Percentiles rank a stretch among this genome's conserved stretches.
These are phyloP conservation scores for Nannochloris sp. DNA, from an alignment of 139 green algal genomes.

Conservation along the genomic window DNA sequence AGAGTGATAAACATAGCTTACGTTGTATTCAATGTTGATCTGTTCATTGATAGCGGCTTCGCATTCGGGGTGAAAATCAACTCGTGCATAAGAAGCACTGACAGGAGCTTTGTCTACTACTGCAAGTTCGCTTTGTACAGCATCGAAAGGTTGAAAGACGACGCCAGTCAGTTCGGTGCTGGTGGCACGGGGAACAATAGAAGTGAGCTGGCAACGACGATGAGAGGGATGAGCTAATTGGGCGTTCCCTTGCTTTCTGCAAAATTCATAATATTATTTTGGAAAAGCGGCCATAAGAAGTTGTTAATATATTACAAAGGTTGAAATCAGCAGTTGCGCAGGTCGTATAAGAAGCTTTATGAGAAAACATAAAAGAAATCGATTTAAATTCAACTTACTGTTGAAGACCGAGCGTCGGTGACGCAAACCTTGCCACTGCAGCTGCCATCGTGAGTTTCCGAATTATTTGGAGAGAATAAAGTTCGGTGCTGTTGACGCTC, in stretches of 20 bases:
- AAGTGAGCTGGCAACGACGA: too few species aligned
- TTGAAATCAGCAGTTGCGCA: neutral
- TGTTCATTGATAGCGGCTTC: conserved; percentile 94
- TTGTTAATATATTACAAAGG: neutral
- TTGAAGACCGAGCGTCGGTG: too few species aligned
- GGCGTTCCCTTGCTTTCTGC: neutral
- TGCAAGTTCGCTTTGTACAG: conserved; percentile 64
- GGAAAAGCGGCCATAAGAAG: neutral
- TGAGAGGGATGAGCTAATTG: too few species aligned
- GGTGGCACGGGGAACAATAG: neutral
- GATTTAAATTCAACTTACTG: too few species aligned
- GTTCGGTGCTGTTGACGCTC: too few species aligned
- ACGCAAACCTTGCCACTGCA: too few species aligned
- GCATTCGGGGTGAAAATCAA: conserved; percentile 62
- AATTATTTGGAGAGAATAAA: too few species aligned
- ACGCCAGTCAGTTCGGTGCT: conserved; percentile 9
- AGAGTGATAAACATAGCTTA: conserved; percentile 91
- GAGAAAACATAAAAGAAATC: too few species aligned
- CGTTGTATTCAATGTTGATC: conserved; percentile 79
- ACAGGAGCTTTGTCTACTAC: conserved; percentile 52
- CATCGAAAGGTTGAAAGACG: conserved; percentile 74
- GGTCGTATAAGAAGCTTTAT: neutral
- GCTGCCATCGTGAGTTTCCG: too few species aligned
- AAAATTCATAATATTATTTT: neutral
- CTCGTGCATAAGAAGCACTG: conserved; percentile 62